A percentile compares a stretch with the other conserved stretches of the same genome.
Conservation (phyloP, 768 basidiomycete genomes). For the Megacollybia marginata region DNA sequence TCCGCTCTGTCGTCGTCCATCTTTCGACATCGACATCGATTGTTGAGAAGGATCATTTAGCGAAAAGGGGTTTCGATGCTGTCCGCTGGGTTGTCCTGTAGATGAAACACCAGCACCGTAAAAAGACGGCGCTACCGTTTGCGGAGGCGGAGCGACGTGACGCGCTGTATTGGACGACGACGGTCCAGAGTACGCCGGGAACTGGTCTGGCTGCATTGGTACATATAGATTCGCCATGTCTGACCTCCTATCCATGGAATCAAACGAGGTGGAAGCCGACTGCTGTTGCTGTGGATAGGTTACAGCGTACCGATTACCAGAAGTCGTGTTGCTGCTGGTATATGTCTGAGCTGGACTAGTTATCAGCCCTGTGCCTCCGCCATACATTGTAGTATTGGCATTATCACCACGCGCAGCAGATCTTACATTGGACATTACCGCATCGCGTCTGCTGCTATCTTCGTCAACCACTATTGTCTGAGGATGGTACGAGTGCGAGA, state of each 20-base stretch:
- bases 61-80: conserved; percentile 36
- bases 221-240: conserved; percentile 68
- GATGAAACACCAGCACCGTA: conserved; percentile 48
- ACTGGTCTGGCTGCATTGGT: conserved; percentile 81
- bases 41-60: conserved; percentile 31
- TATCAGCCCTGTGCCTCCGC: conserved; percentile 39
- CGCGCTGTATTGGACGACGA: conserved; percentile 24
- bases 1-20: conserved; percentile 51
- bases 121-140: conserved; percentile 56
- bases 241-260: conserved; percentile 52
- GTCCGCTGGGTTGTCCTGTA: conserved; percentile 22
- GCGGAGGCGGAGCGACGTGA: conserved; percentile 43
- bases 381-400: conserved; percentile 33
- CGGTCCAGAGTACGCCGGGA: conserved; percentile 42
- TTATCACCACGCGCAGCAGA: conserved; percentile 49
- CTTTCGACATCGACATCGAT: conserved; percentile 37
- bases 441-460: conserved; percentile 53
- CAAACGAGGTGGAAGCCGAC: conserved; percentile 37
- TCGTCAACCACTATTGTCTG: conserved; percentile 63
- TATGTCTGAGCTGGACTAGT: conserved; percentile 76
- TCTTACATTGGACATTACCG: conserved; percentile 76
- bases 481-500: conserved; percentile 62
- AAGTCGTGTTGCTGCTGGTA: conserved; percentile 38
- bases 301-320: conserved; percentile 55
- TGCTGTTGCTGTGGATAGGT: conserved; percentile 37